phyloP scores from a whole-genome alignment of 73 alveolate genomes.

The Paramecium primaurelia region DNA sequence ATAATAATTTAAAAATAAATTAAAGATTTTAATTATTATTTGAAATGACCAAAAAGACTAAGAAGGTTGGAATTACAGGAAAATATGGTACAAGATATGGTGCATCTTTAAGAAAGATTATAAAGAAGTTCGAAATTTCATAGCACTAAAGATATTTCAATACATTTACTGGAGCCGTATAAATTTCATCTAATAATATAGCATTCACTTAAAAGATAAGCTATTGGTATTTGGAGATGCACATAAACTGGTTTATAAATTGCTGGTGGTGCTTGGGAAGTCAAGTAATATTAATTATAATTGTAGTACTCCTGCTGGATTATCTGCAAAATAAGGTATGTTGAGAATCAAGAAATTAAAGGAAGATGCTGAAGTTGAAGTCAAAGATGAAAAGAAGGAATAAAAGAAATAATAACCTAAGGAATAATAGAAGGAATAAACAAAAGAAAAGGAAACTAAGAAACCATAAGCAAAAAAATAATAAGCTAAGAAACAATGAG shows the following conservation, averaged over 20 bases:
- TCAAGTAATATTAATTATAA: constrained; percentile 20
- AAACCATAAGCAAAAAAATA: background rate
- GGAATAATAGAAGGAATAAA: background rate
- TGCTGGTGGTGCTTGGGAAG: constrained; percentile 92
- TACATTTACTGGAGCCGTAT: constrained; percentile 92
- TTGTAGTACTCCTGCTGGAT: constrained; percentile 74
- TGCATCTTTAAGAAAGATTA: constrained; percentile 90
- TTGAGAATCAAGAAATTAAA: constrained; percentile 75
- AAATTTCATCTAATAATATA: background rate
- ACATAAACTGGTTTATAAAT: constrained; percentile 73
- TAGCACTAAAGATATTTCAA: constrained; percentile 85
- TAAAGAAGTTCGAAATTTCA: constrained; percentile 93
- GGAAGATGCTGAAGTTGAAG: constrained; percentile 77
- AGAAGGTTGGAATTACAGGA: constrained; percentile 96
- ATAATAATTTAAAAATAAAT: background rate
- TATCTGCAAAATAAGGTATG: constrained; percentile 77
- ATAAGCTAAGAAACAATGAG: background rate
- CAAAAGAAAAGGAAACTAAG: background rate
- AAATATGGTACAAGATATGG: constrained; percentile 97
- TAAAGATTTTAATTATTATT: constrained; percentile 41
- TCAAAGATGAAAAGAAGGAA: constrained; percentile 46
- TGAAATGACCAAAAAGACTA: constrained; percentile 84
- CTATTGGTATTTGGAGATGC: constrained; percentile 92
- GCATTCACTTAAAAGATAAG: constrained; percentile 79
- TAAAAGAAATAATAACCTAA: background rate